Evolutionary conservation across 352 stramenopile genomes (phyloP).

Genomic region (Pythium volutum): DNA sequence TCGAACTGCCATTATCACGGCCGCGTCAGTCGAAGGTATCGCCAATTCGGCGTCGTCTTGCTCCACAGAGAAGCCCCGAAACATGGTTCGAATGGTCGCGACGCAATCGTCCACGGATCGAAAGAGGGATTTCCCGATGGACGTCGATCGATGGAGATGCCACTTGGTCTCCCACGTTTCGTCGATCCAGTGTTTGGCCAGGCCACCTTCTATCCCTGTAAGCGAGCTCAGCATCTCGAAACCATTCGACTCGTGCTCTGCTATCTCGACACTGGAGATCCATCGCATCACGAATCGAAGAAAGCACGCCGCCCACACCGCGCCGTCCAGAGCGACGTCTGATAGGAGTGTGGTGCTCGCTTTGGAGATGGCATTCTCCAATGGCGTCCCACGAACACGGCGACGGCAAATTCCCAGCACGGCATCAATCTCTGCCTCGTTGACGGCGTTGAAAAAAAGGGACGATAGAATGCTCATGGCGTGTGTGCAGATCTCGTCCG

Average conservation of each 20-base stretch:
- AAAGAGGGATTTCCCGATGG: background rate
- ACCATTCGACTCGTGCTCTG: background rate
- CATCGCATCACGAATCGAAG: conserved; percentile 1
- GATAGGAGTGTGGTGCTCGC: too few species aligned
- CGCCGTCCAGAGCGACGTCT: background rate
- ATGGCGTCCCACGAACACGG: background rate
- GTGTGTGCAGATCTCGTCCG: background rate
- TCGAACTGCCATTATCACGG: background rate
- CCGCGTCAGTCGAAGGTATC: background rate
- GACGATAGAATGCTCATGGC: background rate
- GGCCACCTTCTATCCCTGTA: background rate
- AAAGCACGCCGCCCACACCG: conserved; percentile 1
- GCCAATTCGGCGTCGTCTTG: conserved; percentile 9
- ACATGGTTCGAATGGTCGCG: background rate
- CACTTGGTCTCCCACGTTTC: conserved; percentile 19
- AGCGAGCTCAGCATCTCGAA: background rate
- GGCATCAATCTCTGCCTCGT: background rate
- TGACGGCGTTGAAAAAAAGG: background rate
- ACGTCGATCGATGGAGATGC: conserved; percentile 2
- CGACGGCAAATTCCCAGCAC: background rate
- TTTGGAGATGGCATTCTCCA: background rate
- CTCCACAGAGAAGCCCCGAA: conserved; percentile 18
- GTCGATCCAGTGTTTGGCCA: conserved; percentile 1
- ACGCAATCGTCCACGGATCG: background rate
- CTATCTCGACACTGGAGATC: background rate